These are phyloP conservation scores for Stephania japonica DNA, from an alignment of 164 flowering plant genomes.

Conservation along the genomic window DNA sequence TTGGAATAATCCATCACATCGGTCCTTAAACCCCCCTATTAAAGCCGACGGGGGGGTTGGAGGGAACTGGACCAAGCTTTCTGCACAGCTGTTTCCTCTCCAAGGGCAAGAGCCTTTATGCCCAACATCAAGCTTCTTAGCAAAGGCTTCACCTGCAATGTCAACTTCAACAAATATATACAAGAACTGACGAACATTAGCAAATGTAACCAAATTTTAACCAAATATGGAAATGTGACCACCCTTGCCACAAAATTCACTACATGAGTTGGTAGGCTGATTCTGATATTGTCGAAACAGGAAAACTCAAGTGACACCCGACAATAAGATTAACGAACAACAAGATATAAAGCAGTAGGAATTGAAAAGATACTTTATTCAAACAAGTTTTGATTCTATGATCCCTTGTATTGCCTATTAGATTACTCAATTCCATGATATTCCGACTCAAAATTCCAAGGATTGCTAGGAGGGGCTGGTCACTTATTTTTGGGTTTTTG, in stretches of 20 bases:
- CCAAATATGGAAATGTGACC: neutral
- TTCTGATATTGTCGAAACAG: too few species aligned
- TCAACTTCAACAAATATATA: constrained; percentile 47
- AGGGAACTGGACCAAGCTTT: constrained; percentile 96
- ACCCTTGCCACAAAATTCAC: neutral
- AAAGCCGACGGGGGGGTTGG: constrained; percentile 94
- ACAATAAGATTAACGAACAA: neutral
- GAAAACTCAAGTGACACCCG: neutral
- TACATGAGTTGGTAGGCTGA: neutral
- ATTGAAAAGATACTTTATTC: too few species aligned
- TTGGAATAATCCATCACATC: constrained; percentile 94
- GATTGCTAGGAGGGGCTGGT: too few species aligned
- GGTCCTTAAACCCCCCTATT: constrained; percentile 89
- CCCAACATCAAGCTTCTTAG: constrained; percentile 67
- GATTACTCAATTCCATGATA: too few species aligned
- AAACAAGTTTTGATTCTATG: too few species aligned
- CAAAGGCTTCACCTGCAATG: constrained; percentile 58
- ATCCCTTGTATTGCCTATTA: too few species aligned
- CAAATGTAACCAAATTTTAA: neutral
- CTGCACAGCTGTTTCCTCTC: constrained; percentile 94
- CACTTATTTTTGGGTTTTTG: too few species aligned
- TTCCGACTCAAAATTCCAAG: too few species aligned
- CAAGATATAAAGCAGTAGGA: too few species aligned
- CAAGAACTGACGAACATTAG: constrained; percentile 13
- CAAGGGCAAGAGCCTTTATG: constrained; percentile 77